A percentile compares a stretch with the other conserved stretches of the same genome.
phyloP scores from a whole-genome alignment of 2,329 filamentous ascomycete genomes.

The Biscogniauxia mediterranea region DNA sequence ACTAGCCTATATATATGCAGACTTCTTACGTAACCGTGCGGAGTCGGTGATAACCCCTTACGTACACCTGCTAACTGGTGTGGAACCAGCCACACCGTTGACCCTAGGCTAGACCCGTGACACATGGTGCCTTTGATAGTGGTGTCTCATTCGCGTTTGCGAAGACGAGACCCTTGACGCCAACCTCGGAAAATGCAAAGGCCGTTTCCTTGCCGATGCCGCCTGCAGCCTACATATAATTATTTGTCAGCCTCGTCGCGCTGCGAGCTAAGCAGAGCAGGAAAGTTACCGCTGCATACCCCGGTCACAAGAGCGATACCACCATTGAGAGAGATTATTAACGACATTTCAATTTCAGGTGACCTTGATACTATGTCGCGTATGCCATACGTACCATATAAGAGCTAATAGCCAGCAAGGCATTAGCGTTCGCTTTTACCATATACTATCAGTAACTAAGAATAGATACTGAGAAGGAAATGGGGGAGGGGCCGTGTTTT shows the following conservation, averaged over 20 bases:
- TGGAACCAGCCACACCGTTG: too few relatives aligned
- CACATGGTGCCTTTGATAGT: too few relatives aligned
- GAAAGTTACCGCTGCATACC: neutral
- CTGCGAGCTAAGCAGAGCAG: neutral
- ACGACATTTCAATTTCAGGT: neutral
- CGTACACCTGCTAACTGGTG: too few relatives aligned
- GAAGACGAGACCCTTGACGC: constrained; percentile 18
- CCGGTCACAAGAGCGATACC: neutral
- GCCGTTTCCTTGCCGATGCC: constrained; percentile 23
- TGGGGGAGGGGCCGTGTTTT: neutral
- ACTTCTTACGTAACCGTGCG: too few relatives aligned
- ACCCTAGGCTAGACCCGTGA: too few relatives aligned
- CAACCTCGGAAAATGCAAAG: constrained; percentile 22
- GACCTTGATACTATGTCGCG: neutral
- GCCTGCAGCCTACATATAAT: constrained; percentile 11
- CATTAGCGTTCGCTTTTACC: too few relatives aligned
- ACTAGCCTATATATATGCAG: too few relatives aligned
- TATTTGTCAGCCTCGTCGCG: neutral
- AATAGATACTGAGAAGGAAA: neutral
- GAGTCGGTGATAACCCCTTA: too few relatives aligned
- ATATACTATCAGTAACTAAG: neutral
- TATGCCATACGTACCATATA: too few relatives aligned
- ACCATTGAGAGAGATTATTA: neutral
- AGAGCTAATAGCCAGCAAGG: too few relatives aligned
- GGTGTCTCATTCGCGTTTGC: constrained; percentile 23